Base-by-base conservation (phyloP, 169 alveolate genomes). In the Amoebophrya sp. region DNA sequence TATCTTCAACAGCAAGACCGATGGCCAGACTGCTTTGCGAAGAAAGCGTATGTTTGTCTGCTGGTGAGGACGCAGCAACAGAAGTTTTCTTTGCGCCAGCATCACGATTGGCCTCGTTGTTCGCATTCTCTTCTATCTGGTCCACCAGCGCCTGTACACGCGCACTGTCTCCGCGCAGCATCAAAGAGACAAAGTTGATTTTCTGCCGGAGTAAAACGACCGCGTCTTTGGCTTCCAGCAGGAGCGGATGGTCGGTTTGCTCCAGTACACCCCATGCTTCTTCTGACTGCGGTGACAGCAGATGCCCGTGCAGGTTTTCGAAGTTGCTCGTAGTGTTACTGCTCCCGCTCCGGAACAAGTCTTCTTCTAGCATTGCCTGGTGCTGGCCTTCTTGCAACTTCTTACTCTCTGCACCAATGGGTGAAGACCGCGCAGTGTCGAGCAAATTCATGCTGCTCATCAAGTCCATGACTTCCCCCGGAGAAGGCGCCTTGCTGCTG, bases 81-180 rank as follows among this genome's bases (percentile, higher is more conserved):
- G 54, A 12, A 12, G 54, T 41, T 2, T 12, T 41, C 54, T 41
- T 41, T 41, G 2, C 54, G 54, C n/a, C n/a, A n/a, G n/a, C n/a
- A n/a, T n/a, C n/a, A n/a, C n/a, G n/a, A n/a, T n/a, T n/a, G n/a
- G n/a, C n/a, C n/a, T n/a, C n/a, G n/a, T n/a, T n/a, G n/a, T n/a
- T n/a, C n/a, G n/a, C n/a, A n/a, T n/a, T n/a, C n/a, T n/a, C n/a
- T n/a, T n/a, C n/a, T 47, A 25, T 0, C 83, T 7, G 10, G 83
- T 66, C 83, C 83, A 66, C 32, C 83, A 66, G 35, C 32, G 83
- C 83, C 35, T 66, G 83, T 25, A 66, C 83, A 2, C 83, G 83
- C 32, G 35, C 38, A 25, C 35, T 66, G 18, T 66, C 83, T 66
- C 83, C 83, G 32, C 18, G 1, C 29, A 1, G 7, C 32, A 66